Conservation (phyloP, 225 moss, liverwort and hornwort species). For the Marchantia polymorpha region DNA sequence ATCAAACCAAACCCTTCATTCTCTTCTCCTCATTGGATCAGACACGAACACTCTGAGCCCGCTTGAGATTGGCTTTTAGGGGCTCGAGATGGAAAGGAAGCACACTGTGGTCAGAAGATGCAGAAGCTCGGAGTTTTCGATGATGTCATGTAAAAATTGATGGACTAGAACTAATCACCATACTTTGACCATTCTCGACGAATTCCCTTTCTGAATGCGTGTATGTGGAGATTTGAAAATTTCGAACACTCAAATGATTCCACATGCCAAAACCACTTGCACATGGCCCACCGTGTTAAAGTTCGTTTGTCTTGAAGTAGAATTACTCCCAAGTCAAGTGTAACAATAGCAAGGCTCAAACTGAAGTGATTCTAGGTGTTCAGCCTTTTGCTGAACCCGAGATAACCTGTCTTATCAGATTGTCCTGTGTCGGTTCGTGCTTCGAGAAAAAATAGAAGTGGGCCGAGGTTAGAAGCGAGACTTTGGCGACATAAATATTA, state of each 20-base stretch:
- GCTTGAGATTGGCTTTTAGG: background rate
- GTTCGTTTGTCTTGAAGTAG: background rate
- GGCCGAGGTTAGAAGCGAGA: background rate
- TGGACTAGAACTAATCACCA: background rate
- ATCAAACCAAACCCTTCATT: background rate
- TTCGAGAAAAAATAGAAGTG: background rate
- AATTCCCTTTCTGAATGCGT: background rate
- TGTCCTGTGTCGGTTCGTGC: background rate
- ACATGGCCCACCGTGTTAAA: background rate
- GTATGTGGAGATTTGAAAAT: background rate
- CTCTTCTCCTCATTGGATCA: background rate
- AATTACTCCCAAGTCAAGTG: background rate
- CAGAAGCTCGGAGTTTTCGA: background rate
- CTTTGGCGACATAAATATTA: background rate
- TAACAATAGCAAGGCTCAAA: background rate
- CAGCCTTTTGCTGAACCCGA: background rate
- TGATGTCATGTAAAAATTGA: background rate
- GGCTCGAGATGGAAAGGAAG: background rate
- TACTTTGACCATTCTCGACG: background rate
- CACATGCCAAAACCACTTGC: background rate
- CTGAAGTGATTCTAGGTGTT: background rate
- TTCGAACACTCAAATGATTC: background rate
- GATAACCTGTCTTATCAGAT: background rate
- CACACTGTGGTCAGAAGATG: too few relatives aligned
- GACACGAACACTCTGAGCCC: background rate